Evolutionary conservation across 2,329 filamentous ascomycete species (phyloP), one percentile per base, ranked within the genome.

Genomic region (Tolypocladium paradoxum): DNA sequence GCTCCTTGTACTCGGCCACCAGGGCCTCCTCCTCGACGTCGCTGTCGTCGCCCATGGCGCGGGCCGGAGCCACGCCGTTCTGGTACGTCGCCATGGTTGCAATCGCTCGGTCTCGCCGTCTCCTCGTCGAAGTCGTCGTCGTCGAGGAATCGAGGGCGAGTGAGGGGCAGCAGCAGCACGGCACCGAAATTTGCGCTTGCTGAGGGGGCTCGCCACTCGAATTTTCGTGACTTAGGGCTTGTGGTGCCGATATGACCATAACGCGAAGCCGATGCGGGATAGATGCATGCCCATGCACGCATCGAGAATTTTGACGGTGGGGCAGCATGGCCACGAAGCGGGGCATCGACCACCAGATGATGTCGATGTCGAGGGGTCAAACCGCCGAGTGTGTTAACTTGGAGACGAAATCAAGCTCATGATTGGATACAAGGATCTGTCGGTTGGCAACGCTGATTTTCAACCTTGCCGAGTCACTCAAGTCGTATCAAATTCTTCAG

Each of bases 21-120:
- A 99, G 83, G 64, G 87, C 87, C 76, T 97, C 93, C 79, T 97
- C 92, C 76, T 96, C 91, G 60, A 89, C 87, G 71, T 97, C 93
- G 68, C 90, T 95, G 69, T 95, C 90, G 72, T 92, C 87, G 64
- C 84, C 83, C 55, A 82, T 73, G 61, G 77, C 73, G 70, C 82
- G 80, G 66, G 76, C 70, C 61, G 81, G 78, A 67, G 79, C 76
- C 65, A 73, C 74, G 66, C 79, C 79, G 69, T 83, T 84, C 67
- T 82, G 76, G 66, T 79, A 82, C 61, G 72, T 75, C 70, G 78
- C 82, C 82, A 85, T 85, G 55, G 27, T 59, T 69, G 60, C 57
- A 53, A 56, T 57, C 60, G 59, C 64, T 65, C 56, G 61, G 60
- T 59, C 58, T 55, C 56, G 54, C 60, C 57, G 60, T 65, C 56